These are phyloP conservation scores for Tetracladium marchalianum DNA, from an alignment of 495 filamentous ascomycete species.

Conservation along the genomic window DNA sequence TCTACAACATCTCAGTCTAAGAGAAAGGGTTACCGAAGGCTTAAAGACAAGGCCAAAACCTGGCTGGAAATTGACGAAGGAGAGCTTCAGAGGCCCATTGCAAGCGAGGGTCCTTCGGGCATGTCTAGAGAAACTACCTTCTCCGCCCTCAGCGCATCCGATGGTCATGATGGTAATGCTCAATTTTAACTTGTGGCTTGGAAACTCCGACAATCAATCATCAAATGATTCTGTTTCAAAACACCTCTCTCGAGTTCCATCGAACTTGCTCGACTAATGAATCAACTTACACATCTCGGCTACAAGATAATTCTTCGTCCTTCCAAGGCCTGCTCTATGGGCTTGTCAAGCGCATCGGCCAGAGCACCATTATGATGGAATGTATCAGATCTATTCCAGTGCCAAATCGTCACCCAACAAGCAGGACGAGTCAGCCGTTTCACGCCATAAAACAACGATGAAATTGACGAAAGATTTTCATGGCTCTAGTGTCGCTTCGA, in stretches of 20 bases:
- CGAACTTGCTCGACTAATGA: slow-evolving; percentile 90
- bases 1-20: slow-evolving; percentile 39
- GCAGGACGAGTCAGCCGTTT: slow-evolving; percentile 62
- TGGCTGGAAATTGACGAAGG: slow-evolving; percentile 86
- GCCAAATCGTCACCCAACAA: slow-evolving; percentile 51
- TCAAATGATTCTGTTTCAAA: slow-evolving; percentile 68
- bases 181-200: slow-evolving; percentile 95
- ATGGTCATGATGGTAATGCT: slow-evolving; percentile 79
- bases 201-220: slow-evolving; percentile 58
- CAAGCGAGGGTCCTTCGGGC: slow-evolving; percentile 69
- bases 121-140: slow-evolving; percentile 91
- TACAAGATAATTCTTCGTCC: slow-evolving; percentile 51
- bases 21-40: slow-evolving; percentile 28
- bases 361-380: slow-evolving; percentile 93
- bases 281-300: slow-evolving; percentile 86
- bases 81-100: slow-evolving; percentile 68
- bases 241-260: slow-evolving; percentile 62
- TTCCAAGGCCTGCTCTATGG: slow-evolving; percentile 72
- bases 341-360: slow-evolving; percentile 71
- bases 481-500: slow-evolving; percentile 33
- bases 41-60: slow-evolving; percentile 56
- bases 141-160: slow-evolving; percentile 71
- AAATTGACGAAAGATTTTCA: slow-evolving; percentile 50
- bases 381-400: slow-evolving; percentile 88
- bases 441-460: slow-evolving; percentile 61